Conservation (phyloP, 139 green algal species). For the Microglena sp. region DNA sequence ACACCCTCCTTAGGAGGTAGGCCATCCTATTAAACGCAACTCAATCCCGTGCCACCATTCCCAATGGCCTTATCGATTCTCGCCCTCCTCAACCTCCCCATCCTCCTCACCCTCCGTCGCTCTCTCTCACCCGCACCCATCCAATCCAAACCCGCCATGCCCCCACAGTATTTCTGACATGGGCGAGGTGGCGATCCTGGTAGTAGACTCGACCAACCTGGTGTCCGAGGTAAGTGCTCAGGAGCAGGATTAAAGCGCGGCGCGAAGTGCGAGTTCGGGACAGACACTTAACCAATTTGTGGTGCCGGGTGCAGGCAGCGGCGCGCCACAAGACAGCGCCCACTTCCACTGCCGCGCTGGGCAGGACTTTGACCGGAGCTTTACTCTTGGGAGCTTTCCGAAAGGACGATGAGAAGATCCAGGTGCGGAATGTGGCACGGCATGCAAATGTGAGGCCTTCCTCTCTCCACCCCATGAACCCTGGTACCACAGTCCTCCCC, state of each 20-base stretch:
- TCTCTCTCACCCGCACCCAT: background rate
- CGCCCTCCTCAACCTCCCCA: background rate
- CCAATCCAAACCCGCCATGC: background rate
- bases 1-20: no score
- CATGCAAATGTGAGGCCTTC: no score
- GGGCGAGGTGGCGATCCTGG: conserved; percentile 56
- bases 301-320: no score
- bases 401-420: conserved; percentile 55
- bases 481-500: no score
- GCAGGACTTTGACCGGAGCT: conserved; percentile 64
- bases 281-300: no score
- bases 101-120: background rate
- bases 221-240: conserved; percentile 69
- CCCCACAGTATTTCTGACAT: conserved; percentile 15
- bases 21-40: no score
- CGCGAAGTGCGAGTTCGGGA: no score
- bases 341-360: conserved; percentile 78
- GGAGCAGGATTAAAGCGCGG: no score
- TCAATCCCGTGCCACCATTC: background rate
- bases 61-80: background rate
- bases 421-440: conserved; percentile 21
- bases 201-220: conserved; percentile 57
- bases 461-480: no score
- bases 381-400: conserved; percentile 74
- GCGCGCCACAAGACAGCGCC: conserved; percentile 59